Evolutionary conservation across 2,329 filamentous ascomycete species (phyloP).

Genomic region (Microsporum ferrugineum): DNA sequence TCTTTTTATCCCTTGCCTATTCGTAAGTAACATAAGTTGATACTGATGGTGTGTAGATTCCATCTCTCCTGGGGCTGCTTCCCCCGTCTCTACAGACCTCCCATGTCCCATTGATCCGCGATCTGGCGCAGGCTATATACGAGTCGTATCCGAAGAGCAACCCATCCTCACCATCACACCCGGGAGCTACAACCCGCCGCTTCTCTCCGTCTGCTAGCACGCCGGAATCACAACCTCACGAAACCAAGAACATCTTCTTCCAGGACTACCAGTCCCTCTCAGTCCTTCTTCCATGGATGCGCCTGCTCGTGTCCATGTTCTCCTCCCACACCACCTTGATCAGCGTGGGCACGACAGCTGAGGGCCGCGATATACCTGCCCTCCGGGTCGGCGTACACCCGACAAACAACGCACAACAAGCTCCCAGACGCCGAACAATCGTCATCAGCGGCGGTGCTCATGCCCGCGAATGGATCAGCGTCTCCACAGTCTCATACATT

Average conservation of each 20-base stretch:
- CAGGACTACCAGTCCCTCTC: slow-evolving; percentile 79
- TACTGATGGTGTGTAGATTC: slow-evolving; percentile 35
- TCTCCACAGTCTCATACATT: slow-evolving; percentile 79
- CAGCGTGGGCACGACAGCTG: slow-evolving; percentile 71
- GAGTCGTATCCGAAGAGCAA: slow-evolving; percentile 52
- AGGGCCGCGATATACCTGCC: slow-evolving; percentile 75
- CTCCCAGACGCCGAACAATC: slow-evolving; percentile 57
- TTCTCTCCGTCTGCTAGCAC: slow-evolving; percentile 24
- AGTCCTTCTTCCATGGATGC: slow-evolving; percentile 85
- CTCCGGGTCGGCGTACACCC: slow-evolving; percentile 59
- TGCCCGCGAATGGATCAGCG: slow-evolving; percentile 92
- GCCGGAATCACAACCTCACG: slow-evolving; percentile 18
- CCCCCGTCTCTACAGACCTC: slow-evolving; percentile 60
- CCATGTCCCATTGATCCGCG: slow-evolving; percentile 65
- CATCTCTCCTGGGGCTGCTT: slow-evolving; percentile 66
- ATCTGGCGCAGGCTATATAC: slow-evolving; percentile 65
- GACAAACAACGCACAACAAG: slow-evolving; percentile 34
- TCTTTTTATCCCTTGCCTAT: not conserved
- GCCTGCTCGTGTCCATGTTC: slow-evolving; percentile 79
- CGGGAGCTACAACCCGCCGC: slow-evolving; percentile 16
- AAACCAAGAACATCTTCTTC: slow-evolving; percentile 64
- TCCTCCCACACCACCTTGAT: slow-evolving; percentile 63
- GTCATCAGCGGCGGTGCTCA: slow-evolving; percentile 79
- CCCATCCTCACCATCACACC: slow-evolving; percentile 17
- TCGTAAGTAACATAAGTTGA: slow-evolving; percentile 4